A percentile compares a stretch with the other conserved stretches of the same genome.
Conservation (phyloP, 345 rosid genomes). For the Xanthoceras sorbifolium region DNA sequence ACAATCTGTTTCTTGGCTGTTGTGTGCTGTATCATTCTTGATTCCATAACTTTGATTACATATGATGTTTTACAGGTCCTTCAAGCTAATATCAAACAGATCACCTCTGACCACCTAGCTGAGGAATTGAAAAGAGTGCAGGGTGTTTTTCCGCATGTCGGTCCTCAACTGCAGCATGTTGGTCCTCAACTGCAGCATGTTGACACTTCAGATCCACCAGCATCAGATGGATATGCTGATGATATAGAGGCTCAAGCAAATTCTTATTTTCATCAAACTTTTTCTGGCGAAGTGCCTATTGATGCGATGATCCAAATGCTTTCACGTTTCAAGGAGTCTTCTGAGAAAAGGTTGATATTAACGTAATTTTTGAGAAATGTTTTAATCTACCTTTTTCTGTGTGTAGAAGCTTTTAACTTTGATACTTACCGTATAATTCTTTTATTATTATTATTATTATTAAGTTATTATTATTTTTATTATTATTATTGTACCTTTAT, state of each 20-base stretch:
- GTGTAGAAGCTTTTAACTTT: not conserved
- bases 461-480: too few relatives aligned
- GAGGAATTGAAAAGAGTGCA: conserved; percentile 37
- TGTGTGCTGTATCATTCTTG: not conserved
- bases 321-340: conserved; percentile 40
- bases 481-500: not conserved
- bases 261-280: conserved; percentile 40
- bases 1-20: not conserved
- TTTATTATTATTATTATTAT: too few relatives aligned
- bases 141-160: conserved; percentile 15
- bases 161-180: conserved; percentile 26
- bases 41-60: not conserved
- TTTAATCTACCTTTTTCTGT: not conserved
- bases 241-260: conserved; percentile 45
- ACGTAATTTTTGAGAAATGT: not conserved
- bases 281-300: conserved; percentile 38
- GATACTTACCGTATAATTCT: not conserved
- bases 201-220: conserved; percentile 30
- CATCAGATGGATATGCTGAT: conserved; percentile 30
- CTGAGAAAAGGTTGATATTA: conserved; percentile 27
- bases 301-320: conserved; percentile 42
- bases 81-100: conserved; percentile 26
- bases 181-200: conserved; percentile 31
- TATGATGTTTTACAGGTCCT: conserved; percentile 31
- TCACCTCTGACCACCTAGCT: conserved; percentile 24